Base-by-base conservation (phyloP, 106 monocot species). In the Cymbidium sinense region DNA sequence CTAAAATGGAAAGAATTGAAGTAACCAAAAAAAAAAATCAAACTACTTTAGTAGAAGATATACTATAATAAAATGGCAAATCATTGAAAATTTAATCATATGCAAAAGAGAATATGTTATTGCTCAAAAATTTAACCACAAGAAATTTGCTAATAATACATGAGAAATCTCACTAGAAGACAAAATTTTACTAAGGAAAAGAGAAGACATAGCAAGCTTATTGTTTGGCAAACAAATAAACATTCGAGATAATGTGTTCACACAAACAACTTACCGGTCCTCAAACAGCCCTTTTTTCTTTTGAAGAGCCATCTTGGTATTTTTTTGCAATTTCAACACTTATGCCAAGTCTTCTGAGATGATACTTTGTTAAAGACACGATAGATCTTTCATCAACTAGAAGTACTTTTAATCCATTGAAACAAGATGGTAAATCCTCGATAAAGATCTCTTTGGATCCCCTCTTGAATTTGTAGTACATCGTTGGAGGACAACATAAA, bases 311-410 rank as follows among this genome's bases (percentile, higher is more conserved):
- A 77, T 73, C 43, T 89, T 83, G 23, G 85, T 78, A 77, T n/a
- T 31, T 79, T 70, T 69, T 79, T 64, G 80, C 75, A 64, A 82
- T 50, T 75, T 90, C 98, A 87, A 85, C 86, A 37, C 33, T 67
- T 76, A 99, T 83, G 17, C 98, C 98, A 31, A 99, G 77, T 65
- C 98, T 81, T 58, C 83, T 86, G 34, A 99, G 81, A 73, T 99
- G 98, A 69, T 99, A 99, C 64, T 76, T 89, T 33, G 98, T 95
- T 27, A 95, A 90, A 34, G 92, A n/a, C 79, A 74, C 84, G 50
- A 99, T 94, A 31, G 88, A 88, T 75, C 80, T 85, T 55, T 72
- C 81, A 81, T 99, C 98, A 64, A 99, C 81, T 19, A 99, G 50
- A 80, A 89, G 0, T 74, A 81, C 90, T 77, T 77, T 85, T 73